Evolutionary conservation across 768 basidiomycete genomes (phyloP).

Genomic region (Udeniomyces megalosporus): DNA sequence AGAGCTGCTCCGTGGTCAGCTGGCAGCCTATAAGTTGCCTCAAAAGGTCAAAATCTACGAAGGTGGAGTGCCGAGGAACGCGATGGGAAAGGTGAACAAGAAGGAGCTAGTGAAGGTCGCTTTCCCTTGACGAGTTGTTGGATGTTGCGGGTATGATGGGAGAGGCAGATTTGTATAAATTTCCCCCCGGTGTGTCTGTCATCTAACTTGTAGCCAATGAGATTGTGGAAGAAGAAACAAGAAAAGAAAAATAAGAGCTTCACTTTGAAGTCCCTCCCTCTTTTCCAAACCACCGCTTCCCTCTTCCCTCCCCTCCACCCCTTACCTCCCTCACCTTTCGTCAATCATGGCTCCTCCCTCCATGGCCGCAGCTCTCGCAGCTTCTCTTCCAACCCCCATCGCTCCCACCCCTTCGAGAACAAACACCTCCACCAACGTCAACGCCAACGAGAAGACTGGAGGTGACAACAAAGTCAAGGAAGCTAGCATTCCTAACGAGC

Average conservation of each 20-base stretch:
- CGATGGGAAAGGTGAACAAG: slow-evolving; percentile 19
- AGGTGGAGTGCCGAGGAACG: slow-evolving; percentile 18
- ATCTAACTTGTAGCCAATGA: not conserved
- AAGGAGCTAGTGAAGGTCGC: slow-evolving; percentile 14
- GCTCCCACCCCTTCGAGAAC: slow-evolving; percentile 30
- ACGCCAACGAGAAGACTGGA: not conserved
- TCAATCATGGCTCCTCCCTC: slow-evolving; percentile 31
- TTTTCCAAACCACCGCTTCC: not conserved
- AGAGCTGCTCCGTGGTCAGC: slow-evolving; percentile 8
- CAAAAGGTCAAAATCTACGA: slow-evolving; percentile 13
- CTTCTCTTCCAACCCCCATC: slow-evolving; percentile 37
- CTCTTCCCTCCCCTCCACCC: not conserved
- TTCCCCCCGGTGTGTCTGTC: not conserved
- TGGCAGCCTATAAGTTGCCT: slow-evolving; percentile 12
- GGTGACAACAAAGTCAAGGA: slow-evolving; percentile 32
- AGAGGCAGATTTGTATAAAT: no score
- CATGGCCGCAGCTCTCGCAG: slow-evolving; percentile 85
- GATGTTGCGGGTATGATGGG: no score
- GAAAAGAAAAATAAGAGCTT: not conserved
- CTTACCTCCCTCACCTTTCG: not conserved
- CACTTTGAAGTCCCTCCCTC: not conserved
- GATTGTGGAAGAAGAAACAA: not conserved
- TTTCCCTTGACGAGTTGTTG: not conserved
- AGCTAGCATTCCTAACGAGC: slow-evolving; percentile 65
- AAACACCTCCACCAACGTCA: slow-evolving; percentile 43